Evolutionary conservation across 2,329 filamentous ascomycete genomes (phyloP).

Genomic region (Cadophora luteo-olivacea): DNA sequence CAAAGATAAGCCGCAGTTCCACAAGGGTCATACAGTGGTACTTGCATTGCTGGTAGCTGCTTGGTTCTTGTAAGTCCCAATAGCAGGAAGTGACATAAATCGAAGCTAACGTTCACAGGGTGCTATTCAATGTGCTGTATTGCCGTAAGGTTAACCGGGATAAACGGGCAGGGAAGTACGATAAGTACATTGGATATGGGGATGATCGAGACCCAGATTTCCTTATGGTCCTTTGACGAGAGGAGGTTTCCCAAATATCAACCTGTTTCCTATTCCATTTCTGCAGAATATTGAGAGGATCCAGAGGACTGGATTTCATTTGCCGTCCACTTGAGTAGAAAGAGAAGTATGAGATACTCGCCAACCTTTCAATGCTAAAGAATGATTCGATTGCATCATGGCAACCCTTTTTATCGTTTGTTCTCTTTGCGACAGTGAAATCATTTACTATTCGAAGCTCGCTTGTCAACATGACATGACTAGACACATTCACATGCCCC

Average conservation of each 20-base stretch:
- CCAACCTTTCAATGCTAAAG: too few species aligned
- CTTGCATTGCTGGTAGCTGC: slow-evolving; percentile 64
- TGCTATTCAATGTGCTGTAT: slow-evolving; percentile 65
- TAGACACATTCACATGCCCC: too few species aligned
- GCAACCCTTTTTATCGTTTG: too few species aligned
- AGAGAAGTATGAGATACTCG: too few species aligned
- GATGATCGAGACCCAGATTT: slow-evolving; percentile 71
- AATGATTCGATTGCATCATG: too few species aligned
- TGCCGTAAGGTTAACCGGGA: slow-evolving; percentile 69
- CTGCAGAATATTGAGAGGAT: too few species aligned
- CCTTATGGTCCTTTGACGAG: slow-evolving; percentile 60
- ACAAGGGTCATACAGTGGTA: slow-evolving; percentile 66
- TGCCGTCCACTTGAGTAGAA: not conserved
- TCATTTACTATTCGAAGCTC: too few species aligned
- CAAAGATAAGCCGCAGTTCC: slow-evolving; percentile 61
- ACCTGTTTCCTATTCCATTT: too few species aligned
- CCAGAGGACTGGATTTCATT: too few species aligned
- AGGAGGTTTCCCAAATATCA: too few species aligned
- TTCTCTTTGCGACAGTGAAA: too few species aligned
- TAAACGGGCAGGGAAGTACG: slow-evolving; percentile 65
- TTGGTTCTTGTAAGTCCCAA: slow-evolving; percentile 68
- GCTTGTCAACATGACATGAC: too few species aligned
- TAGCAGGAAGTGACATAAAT: not conserved
- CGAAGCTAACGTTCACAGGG: slow-evolving; percentile 47
- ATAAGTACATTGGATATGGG: slow-evolving; percentile 59